phyloP scores from a whole-genome alignment of 1,284 basidiomycete species.

The Trichosporon asahii region DNA sequence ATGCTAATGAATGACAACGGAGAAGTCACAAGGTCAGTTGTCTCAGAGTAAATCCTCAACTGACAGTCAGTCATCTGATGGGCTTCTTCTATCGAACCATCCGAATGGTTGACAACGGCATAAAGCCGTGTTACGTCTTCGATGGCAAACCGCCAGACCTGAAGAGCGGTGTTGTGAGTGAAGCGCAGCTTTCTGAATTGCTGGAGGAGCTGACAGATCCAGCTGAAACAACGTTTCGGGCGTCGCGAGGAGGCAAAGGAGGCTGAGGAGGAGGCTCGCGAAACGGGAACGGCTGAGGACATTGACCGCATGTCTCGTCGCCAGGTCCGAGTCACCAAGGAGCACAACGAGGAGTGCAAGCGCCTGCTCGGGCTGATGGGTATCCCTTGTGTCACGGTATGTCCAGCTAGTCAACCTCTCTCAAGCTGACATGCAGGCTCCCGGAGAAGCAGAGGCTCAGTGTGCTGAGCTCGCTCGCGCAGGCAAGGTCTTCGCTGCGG shows the following conservation, averaged over 20 bases:
- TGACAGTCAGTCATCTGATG: constrained; percentile 75
- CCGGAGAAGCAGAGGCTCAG: constrained; percentile 97
- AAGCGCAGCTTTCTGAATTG: no score
- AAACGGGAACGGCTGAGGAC: constrained; percentile 88
- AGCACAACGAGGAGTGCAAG: constrained; percentile 95
- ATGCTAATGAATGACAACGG: constrained; percentile 94
- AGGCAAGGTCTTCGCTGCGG: constrained; percentile 93
- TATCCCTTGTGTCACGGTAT: constrained; percentile 84
- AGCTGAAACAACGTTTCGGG: constrained; percentile 69
- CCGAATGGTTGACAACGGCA: constrained; percentile 97
- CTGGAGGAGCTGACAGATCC: neutral
- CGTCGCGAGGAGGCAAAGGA: constrained; percentile 88
- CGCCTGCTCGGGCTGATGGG: constrained; percentile 90
- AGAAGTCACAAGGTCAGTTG: constrained; percentile 75
- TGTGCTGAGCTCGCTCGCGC: constrained; percentile 95
- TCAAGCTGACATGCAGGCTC: constrained; percentile 63
- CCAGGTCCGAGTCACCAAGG: constrained; percentile 89
- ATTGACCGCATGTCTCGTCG: constrained; percentile 86
- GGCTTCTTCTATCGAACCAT: constrained; percentile 97
- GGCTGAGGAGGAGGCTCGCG: constrained; percentile 92
- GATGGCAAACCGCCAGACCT: constrained; percentile 97
- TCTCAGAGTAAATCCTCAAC: neutral
- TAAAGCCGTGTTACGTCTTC: constrained; percentile 97
- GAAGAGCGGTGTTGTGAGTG: constrained; percentile 88
- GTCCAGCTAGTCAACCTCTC: constrained; percentile 37